phyloP scores from a whole-genome alignment of 192 early-diverging fungal species.

The Rhizoclosmatium globosum region DNA sequence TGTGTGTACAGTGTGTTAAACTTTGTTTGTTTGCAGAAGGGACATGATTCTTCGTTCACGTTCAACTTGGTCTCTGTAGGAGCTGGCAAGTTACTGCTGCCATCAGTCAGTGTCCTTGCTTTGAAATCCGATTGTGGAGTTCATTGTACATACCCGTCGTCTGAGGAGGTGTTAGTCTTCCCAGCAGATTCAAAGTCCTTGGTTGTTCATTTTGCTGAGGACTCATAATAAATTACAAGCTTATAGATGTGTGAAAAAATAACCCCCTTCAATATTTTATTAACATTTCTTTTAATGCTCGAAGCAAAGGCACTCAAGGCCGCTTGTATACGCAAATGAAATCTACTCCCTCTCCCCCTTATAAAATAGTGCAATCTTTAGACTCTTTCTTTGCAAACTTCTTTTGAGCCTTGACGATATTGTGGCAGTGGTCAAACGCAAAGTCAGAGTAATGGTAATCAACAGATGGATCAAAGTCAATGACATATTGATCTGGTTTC shows the following conservation, averaged over 20 bases:
- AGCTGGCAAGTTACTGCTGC: constrained; percentile 55
- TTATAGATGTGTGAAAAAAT: not conserved
- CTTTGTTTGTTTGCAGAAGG: constrained; percentile 19
- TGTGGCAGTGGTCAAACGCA: constrained; percentile 30
- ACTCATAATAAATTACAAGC: no score
- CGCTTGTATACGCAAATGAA: not conserved
- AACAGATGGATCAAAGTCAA: constrained; percentile 2
- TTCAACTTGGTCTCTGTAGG: constrained; percentile 66
- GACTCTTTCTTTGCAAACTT: not conserved
- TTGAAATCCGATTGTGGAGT: not conserved
- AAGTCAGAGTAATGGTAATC: constrained; percentile 28
- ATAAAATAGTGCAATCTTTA: not conserved
- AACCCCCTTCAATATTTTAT: not conserved
- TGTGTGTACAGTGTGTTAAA: not conserved
- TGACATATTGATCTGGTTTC: not conserved
- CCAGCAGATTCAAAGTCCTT: constrained; percentile 10
- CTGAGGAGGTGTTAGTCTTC: not conserved
- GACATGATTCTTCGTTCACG: constrained; percentile 47
- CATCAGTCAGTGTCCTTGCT: constrained; percentile 11
- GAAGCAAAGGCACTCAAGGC: not conserved
- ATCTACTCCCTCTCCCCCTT: no score
- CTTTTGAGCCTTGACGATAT: constrained; percentile 14
- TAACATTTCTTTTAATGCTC: not conserved
- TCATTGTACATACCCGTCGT: not conserved
- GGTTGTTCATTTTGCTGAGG: not conserved